Evolutionary conservation across 2,329 filamentous ascomycete species (phyloP), one percentile per base, ranked within the genome.

Genomic region (Tympanopsis confertula): DNA sequence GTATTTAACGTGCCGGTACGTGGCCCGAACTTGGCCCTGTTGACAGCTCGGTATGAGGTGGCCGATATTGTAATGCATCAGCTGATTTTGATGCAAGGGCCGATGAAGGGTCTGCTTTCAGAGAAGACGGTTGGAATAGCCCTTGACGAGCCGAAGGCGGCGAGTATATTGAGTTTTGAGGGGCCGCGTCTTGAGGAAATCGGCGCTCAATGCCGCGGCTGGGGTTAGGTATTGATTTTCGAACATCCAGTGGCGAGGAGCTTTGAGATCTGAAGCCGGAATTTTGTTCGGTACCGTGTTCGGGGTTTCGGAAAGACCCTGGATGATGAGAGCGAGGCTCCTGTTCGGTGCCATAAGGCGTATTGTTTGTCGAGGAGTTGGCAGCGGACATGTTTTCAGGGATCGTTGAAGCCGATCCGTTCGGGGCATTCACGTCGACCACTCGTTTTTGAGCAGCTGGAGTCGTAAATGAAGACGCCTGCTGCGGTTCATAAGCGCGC

Each of bases 401-500:
- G 29, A 66, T 63, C 3, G 63, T 66, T 5, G 62, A 65, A 17
- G 61, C 63, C 3, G 63, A 66, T 17, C 62, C 63, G 41, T 60
- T 58, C 5, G 60, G 56, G 14, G 56, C 59, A 40, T 59, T 52
- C 5, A 59, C 49, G 39, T 66, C 61, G 13, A 60, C 54, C 12
- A 58, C 50, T 20, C 61, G 55, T 46, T 61, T 63, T 47, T 65
- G 63, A 28, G 57, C 55, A 13, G 61, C 58, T 20, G 63, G 62
- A 4, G 62, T 64, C 15, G 56, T 50, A 40, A 56, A 60, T 24
- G 56, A 50, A 35, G 52, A 51, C 13, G 53, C 47, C 4, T 56
- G 52, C 4, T 55, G 50, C 20, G 54, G 47, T 39, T 58, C 59
- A 18, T 55, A 54, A 5, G 53, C 42, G 38, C 48, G 50, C 19